These are phyloP conservation scores for Aspergillus mulundensis DNA, from an alignment of 495 filamentous ascomycete genomes.

Conservation along the genomic window DNA sequence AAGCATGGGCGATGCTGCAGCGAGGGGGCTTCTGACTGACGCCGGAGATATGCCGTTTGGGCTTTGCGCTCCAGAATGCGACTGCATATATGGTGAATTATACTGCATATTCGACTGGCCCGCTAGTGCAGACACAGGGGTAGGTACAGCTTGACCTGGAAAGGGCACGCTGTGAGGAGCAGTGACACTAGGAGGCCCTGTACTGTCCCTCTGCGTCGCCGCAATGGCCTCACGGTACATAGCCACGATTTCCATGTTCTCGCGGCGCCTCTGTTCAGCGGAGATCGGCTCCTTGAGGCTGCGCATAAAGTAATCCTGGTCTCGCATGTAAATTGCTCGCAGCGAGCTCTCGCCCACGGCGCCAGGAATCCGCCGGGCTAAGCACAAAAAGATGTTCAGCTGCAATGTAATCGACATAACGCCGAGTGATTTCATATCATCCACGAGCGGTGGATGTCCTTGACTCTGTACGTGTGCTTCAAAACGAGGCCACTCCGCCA, in stretches of 20 bases:
- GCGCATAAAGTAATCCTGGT: slow-evolving; percentile 17
- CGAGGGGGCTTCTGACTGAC: slow-evolving; percentile 1
- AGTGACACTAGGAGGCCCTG: not conserved
- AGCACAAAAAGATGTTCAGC: slow-evolving; percentile 55
- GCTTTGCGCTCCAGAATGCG: not conserved
- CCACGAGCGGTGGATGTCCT: slow-evolving; percentile 56
- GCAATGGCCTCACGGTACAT: slow-evolving; percentile 9
- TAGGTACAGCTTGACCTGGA: not conserved
- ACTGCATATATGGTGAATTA: not conserved
- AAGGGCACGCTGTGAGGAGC: not conserved
- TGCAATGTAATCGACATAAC: slow-evolving; percentile 55
- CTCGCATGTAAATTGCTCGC: slow-evolving; percentile 18
- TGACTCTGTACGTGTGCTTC: slow-evolving; percentile 24
- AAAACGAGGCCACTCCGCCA: slow-evolving; percentile 26
- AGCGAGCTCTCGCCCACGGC: slow-evolving; percentile 7
- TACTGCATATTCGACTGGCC: not conserved
- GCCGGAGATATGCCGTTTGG: not conserved
- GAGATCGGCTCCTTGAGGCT: slow-evolving; percentile 3
- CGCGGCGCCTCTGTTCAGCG: slow-evolving; percentile 8
- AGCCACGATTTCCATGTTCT: slow-evolving; percentile 14
- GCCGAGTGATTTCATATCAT: slow-evolving; percentile 51
- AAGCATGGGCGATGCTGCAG: not conserved
- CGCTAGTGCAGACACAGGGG: not conserved
- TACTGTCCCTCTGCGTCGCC: not conserved
- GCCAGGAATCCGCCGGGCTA: slow-evolving; percentile 30